Conservation (phyloP, 2,329 filamentous ascomycete species). For the Scopulariopsis brevicaulis region DNA sequence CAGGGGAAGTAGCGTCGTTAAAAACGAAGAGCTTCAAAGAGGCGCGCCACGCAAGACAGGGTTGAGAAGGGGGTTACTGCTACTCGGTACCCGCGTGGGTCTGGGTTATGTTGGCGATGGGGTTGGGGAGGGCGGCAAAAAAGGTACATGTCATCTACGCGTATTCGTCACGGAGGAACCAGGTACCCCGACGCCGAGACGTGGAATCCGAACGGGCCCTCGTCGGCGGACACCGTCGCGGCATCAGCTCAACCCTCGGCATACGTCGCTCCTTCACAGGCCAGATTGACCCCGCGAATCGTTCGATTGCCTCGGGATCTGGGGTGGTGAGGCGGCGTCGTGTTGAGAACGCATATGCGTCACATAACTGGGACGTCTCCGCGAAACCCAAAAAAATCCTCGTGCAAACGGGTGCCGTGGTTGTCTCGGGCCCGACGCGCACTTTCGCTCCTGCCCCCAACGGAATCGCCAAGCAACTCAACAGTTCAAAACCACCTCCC, state of each 20-base stretch:
- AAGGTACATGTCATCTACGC: neutral
- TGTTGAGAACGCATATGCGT: neutral
- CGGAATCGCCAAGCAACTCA: constrained; percentile 2
- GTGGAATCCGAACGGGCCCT: neutral
- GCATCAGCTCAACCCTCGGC: neutral
- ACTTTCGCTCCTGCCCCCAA: neutral
- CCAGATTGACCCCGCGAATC: neutral
- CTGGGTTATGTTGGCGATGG: neutral
- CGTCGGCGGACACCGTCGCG: neutral
- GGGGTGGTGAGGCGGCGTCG: neutral
- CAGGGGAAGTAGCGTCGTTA: neutral
- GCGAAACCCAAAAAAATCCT: too few relatives aligned
- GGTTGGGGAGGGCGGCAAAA: neutral
- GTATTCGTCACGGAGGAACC: neutral
- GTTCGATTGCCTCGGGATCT: constrained; percentile 2
- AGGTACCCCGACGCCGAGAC: neutral
- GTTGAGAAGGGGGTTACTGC: constrained; percentile 1
- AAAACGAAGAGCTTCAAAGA: neutral
- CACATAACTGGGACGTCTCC: neutral
- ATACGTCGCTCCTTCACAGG: constrained; percentile 1
- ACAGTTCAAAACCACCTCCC: constrained; percentile 1
- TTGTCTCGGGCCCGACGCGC: too few relatives aligned
- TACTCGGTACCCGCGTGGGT: neutral
- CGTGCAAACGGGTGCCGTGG: too few relatives aligned
- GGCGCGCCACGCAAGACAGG: neutral